Conservation (phyloP, 2,329 filamentous ascomycete genomes). For the Chaetomiaceae sp. region DNA sequence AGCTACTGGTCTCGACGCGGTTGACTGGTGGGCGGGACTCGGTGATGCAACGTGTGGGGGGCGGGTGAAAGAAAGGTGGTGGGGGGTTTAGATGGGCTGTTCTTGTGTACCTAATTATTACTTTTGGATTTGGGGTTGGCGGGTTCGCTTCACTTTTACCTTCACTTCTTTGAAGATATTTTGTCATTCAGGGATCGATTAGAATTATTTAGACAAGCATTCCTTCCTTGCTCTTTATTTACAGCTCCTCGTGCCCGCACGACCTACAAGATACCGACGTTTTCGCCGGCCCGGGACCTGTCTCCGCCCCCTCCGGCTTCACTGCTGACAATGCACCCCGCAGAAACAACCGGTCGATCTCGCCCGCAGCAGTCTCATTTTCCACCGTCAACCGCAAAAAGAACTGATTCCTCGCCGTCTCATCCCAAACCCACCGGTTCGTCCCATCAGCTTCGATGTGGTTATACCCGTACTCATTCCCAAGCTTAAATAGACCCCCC, state of each 20-base stretch:
- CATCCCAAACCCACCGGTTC: conserved; percentile 42
- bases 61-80: not conserved
- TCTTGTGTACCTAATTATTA: too few species aligned
- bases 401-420: conserved; percentile 35
- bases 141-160: too few species aligned
- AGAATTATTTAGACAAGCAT: too few species aligned
- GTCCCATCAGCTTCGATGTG: conserved; percentile 37
- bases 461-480: conserved; percentile 39
- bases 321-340: conserved; percentile 23
- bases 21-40: too few species aligned
- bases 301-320: too few species aligned
- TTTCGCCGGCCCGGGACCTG: too few species aligned
- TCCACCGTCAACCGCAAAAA: conserved; percentile 36
- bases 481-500: conserved; percentile 35
- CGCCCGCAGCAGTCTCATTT: conserved; percentile 30
- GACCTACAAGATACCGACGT: too few species aligned
- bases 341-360: conserved; percentile 31
- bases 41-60: too few species aligned
- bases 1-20: not conserved
- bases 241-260: not conserved
- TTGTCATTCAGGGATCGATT: too few species aligned
- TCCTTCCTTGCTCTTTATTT: too few species aligned
- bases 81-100: not conserved
- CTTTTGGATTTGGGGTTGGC: too few species aligned
- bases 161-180: too few species aligned